Percentiles rank a stretch among this genome's conserved stretches.
phyloP scores from a whole-genome alignment of 495 filamentous ascomycete species.

The Xylaria venustula region DNA sequence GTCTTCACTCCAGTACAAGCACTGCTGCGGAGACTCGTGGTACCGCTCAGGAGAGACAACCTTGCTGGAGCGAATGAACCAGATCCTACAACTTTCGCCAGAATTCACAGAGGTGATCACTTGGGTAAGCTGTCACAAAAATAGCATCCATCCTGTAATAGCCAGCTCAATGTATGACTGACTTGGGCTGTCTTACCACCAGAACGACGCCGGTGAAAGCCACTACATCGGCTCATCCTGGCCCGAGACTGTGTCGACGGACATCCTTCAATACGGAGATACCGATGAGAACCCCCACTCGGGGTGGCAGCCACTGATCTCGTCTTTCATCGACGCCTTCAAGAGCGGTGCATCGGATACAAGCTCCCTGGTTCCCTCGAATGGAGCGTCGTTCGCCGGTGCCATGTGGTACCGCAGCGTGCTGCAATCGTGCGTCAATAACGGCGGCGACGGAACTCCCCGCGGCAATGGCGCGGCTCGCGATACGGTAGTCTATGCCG shows the following conservation, averaged over 20 bases:
- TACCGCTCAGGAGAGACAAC: slow-evolving; percentile 45
- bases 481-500: slow-evolving; percentile 16
- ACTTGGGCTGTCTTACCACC: background rate
- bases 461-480: slow-evolving; percentile 13
- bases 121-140: slow-evolving; percentile 23
- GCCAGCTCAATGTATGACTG: slow-evolving; percentile 1
- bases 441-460: slow-evolving; percentile 12
- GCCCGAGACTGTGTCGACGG: slow-evolving; percentile 25
- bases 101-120: slow-evolving; percentile 35
- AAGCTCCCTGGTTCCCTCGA: slow-evolving; percentile 12
- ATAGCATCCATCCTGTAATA: background rate
- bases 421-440: slow-evolving; percentile 4
- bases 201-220: slow-evolving; percentile 43
- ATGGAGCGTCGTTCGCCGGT: slow-evolving; percentile 13
- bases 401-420: slow-evolving; percentile 21
- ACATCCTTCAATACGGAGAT: slow-evolving; percentile 31
- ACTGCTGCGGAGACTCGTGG: slow-evolving; percentile 32
- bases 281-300: slow-evolving; percentile 29
- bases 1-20: slow-evolving; percentile 41
- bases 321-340: slow-evolving; percentile 36
- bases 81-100: slow-evolving; percentile 29
- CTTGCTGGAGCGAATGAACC: slow-evolving; percentile 34
- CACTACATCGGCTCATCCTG: slow-evolving; percentile 49
- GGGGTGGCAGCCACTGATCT: slow-evolving; percentile 33
- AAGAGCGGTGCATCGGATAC: slow-evolving; percentile 26